These are phyloP conservation scores for Fusarium falciforme DNA, from an alignment of 2,329 filamentous ascomycete genomes.

Conservation along the genomic window DNA sequence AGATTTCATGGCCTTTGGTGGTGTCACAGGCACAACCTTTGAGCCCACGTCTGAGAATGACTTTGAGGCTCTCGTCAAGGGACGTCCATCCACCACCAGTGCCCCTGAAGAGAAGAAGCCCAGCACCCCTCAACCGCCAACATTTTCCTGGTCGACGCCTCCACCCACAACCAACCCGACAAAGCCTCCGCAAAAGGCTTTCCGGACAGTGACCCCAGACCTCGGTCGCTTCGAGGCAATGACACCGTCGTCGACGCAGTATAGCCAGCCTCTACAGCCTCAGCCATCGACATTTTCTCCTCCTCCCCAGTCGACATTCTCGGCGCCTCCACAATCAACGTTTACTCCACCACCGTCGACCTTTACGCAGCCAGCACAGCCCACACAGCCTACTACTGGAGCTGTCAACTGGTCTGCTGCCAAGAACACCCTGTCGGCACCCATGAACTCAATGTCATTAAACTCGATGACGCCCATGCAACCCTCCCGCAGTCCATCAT, in stretches of 20 bases:
- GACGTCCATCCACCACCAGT: conserved; percentile 55
- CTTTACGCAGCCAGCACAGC: conserved; percentile 25
- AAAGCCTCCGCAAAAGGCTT: conserved; percentile 50
- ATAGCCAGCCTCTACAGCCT: conserved; percentile 69
- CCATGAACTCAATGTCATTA: conserved; percentile 45
- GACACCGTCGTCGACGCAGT: conserved; percentile 70
- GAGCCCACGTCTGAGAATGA: conserved; percentile 71
- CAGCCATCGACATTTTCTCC: conserved; percentile 12
- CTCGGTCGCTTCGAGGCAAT: conserved; percentile 66
- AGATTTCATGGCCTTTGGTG: conserved; percentile 78
- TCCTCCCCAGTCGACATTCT: background rate
- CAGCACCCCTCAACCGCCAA: conserved; percentile 56
- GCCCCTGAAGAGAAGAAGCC: conserved; percentile 35
- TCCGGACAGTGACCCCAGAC: conserved; percentile 70
- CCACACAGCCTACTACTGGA: conserved; percentile 37
- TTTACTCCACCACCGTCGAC: background rate
- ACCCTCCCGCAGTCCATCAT: conserved; percentile 59
- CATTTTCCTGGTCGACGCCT: conserved; percentile 75
- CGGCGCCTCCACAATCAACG: conserved; percentile 42
- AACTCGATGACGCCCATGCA: conserved; percentile 61
- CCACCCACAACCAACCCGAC: conserved; percentile 54
- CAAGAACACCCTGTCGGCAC: conserved; percentile 61
- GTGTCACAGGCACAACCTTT: conserved; percentile 70
- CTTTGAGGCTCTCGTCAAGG: conserved; percentile 91
- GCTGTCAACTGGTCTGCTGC: conserved; percentile 65